Base-by-base conservation (phyloP, 108 stramenopile genomes). In the Cyclotella distinguenda region DNA sequence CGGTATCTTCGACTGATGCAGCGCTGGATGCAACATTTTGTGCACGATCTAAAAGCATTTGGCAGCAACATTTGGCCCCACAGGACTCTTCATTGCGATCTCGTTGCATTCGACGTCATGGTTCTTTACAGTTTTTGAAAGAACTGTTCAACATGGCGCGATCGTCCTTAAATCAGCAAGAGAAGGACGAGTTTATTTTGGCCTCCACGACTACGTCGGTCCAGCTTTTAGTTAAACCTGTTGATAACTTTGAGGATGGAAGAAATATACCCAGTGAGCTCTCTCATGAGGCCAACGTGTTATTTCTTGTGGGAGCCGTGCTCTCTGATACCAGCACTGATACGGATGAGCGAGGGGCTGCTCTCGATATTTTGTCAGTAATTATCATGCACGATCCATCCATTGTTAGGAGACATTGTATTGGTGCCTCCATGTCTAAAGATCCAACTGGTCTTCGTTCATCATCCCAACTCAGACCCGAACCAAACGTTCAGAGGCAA, bases 101-200 rank as follows among this genome's bases (percentile, higher is more conserved):
- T 15, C 81, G 93, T 26, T 66, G 56, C 35, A 64, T 80, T 23
- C 80, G 93, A 36, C 75, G 85, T 38, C 60, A 80, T 9, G 93
- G 89, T 0, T 88, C 90, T 48, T 57, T 94, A 30, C 75, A 73
- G 12, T 94, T 94, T 72, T 60, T 94, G 19, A 74, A 80, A 30
- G 93, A 94, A 53, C 66, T 94, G 4, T 94, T 94, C 71, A 85
- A 85, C 70, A 89, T 91, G 93, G 90, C 88, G 8, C 83, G 88
- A 46, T 64, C 74, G 53, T 85, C 85, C 4, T 68, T 94, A 39
- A 86, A 94, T 44, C 93, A 89, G 58, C 79, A 68, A 28, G 93
- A 91, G 44, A 91, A 87, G 58, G 93, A 91, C 57, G 88, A 91
- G 40, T 94, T 94, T 63, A 85, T 86, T 74, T 68, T 81, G 13